Percentiles rank a stretch among this genome's conserved stretches.
These are phyloP conservation scores for Russula compacta DNA, from an alignment of 768 basidiomycete species.

Conservation along the genomic window DNA sequence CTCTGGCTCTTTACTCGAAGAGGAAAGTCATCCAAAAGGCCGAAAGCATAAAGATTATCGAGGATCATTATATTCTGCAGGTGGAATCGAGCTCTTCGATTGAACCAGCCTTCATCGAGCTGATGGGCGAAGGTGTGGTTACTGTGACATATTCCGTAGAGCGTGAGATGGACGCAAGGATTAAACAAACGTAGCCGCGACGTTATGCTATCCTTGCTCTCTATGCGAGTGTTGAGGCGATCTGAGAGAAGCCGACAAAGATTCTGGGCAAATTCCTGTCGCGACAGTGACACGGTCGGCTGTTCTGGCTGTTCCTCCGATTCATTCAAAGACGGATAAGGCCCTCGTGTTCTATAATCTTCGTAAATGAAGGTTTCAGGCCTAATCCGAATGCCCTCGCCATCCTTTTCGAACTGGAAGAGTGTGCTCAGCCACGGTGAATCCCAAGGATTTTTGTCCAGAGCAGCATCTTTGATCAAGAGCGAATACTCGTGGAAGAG, in stretches of 20 bases:
- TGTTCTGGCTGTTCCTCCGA: background rate
- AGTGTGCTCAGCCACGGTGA: conserved; percentile 3
- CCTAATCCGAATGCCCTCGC: background rate
- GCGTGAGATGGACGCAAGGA: conserved; percentile 21
- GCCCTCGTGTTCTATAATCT: too few relatives aligned
- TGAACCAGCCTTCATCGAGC: conserved; percentile 30
- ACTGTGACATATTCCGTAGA: conserved; percentile 30
- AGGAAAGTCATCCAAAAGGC: background rate
- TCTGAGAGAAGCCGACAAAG: background rate
- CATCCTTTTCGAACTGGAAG: conserved; percentile 7
- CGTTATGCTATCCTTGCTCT: background rate
- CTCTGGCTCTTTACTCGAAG: background rate
- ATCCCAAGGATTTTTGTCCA: conserved; percentile 7
- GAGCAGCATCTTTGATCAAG: conserved; percentile 4
- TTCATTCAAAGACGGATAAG: background rate
- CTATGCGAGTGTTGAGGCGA: background rate
- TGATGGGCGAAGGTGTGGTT: conserved; percentile 30
- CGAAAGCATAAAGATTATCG: conserved; percentile 24
- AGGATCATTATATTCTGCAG: conserved; percentile 43
- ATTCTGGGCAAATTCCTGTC: background rate
- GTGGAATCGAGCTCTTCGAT: conserved; percentile 35
- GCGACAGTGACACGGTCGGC: background rate
- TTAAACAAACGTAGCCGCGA: conserved; percentile 3
- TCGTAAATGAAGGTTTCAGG: background rate
- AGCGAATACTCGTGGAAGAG: conserved; percentile 5